Evolutionary conservation across 495 filamentous ascomycete species (phyloP).

Genomic region (Astrocystis sublimbata): DNA sequence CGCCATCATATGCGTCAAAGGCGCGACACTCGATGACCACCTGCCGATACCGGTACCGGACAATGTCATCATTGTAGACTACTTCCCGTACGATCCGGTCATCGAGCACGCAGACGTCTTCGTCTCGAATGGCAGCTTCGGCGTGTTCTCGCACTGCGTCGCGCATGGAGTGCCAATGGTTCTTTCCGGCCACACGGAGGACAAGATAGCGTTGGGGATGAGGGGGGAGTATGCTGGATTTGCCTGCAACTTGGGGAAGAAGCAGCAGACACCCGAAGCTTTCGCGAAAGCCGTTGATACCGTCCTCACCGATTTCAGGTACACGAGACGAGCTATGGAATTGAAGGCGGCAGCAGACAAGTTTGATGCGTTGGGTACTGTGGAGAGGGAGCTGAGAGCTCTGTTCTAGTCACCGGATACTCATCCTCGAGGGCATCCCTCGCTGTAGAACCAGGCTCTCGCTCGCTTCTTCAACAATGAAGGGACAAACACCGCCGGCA

Average conservation of each 20-base stretch:
- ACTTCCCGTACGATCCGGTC: slow-evolving; percentile 40
- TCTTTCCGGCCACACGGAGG: slow-evolving; percentile 33
- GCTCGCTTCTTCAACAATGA: background rate
- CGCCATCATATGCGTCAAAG: slow-evolving; percentile 34
- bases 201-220: slow-evolving; percentile 35
- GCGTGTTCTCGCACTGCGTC: slow-evolving; percentile 34
- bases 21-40: slow-evolving; percentile 16
- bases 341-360: slow-evolving; percentile 27
- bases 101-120: slow-evolving; percentile 34
- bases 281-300: slow-evolving; percentile 32
- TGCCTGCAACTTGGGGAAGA: slow-evolving; percentile 35
- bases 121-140: slow-evolving; percentile 39
- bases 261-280: slow-evolving; percentile 25
- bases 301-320: slow-evolving; percentile 30
- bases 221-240: slow-evolving; percentile 38
- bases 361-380: slow-evolving; percentile 30
- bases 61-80: slow-evolving; percentile 35
- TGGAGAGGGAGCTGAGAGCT: slow-evolving; percentile 24
- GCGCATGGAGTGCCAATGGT: slow-evolving; percentile 37
- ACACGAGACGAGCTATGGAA: slow-evolving; percentile 26
- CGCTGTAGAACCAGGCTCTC: background rate
- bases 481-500: background rate
- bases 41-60: slow-evolving; percentile 17
- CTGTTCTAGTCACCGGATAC: background rate
- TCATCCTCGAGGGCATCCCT: background rate